Evolutionary conservation across 1,284 basidiomycete species (phyloP), one percentile per base, ranked within the genome.

Genomic region (Malassezia obtusa): DNA sequence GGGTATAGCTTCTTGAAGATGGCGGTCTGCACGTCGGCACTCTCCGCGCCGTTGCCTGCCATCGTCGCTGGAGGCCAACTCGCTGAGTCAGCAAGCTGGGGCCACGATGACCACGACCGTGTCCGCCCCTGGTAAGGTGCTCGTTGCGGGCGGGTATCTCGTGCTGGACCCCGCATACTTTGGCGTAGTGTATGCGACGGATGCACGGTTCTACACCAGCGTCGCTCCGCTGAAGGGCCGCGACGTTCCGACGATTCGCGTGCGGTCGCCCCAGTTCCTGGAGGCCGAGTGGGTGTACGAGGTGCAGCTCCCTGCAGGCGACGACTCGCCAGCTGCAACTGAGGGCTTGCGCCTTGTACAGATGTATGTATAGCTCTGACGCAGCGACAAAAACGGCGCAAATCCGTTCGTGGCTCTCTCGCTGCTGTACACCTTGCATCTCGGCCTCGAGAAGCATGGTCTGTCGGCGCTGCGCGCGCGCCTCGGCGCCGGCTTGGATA

Each of bases 321-420:
- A 45, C 8, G 46, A 19, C 22, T 43, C 15, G 21, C 12, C 24
- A 12, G 28, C 31, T 21, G 15, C 17, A 9, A 40, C 52, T 3
- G 35, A 50, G n/a, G 39, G 24, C 4, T 14, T 50, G 33, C 33
- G 32, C 15, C 25, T 49, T 7, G 22, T 31, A 11, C 48, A 49
- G 22, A 14, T 28, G 31, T n/a, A 32, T 21, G 21, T 26, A 7
- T 5, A 1, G 2, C 11, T 5, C 17, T 40, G 9, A 40, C 26
- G 1, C 38, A 40, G 38, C 30, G 44, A 36, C 19, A 32, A n/a
- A 8, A 41, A 22, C 22, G 62, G 65, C 24, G 77, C 80, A 70
- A 96, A 98, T 77, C 90, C 89, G 67, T 98, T 98, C 68, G 85
- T 98, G 15, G 83, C 88, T 56, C 81, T 91, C 38, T 86, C 92